Percentiles rank a stretch among this genome's conserved stretches.
phyloP scores from a whole-genome alignment of 2,329 filamentous ascomycete genomes.

The Raffaelea albimanens region DNA sequence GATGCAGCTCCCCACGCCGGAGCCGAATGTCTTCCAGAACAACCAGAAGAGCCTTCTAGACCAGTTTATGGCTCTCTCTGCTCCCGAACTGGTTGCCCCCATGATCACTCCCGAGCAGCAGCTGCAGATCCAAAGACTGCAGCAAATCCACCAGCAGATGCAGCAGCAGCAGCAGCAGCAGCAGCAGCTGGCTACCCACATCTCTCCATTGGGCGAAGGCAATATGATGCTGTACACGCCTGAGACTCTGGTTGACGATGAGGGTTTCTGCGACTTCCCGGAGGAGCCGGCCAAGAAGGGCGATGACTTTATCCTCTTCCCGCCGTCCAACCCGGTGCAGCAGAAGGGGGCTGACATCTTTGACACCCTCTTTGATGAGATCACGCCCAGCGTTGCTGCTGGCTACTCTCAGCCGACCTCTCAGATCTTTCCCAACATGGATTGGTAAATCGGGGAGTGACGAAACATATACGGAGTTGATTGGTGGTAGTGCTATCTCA shows the following conservation, averaged over 20 bases:
- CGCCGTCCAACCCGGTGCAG: constrained; percentile 25
- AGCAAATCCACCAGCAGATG: constrained; percentile 6
- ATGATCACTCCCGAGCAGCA: constrained; percentile 10
- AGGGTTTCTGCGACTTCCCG: constrained; percentile 50
- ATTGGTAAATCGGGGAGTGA: constrained; percentile 21
- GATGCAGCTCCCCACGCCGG: constrained; percentile 45
- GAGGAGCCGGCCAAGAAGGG: constrained; percentile 30
- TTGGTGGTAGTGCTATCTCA: too few species aligned
- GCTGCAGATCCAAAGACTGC: constrained; percentile 8
- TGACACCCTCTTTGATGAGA: constrained; percentile 38
- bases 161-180: constrained; percentile 1
- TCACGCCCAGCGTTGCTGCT: constrained; percentile 36
- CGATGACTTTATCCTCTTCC: constrained; percentile 59
- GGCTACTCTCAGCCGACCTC: constrained; percentile 44
- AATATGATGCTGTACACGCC: constrained; percentile 63
- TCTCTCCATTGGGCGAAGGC: constrained; percentile 60
- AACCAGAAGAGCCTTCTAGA: constrained; percentile 33
- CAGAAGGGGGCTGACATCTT: constrained; percentile 20
- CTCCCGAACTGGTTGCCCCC: constrained; percentile 29
- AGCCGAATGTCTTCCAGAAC: constrained; percentile 27
- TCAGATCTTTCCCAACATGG: constrained; percentile 34
- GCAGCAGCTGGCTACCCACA: constrained; percentile 14
- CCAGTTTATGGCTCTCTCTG: constrained; percentile 29
- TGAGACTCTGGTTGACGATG: constrained; percentile 52
- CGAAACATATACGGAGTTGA: too few species aligned